These are phyloP conservation scores for Trichophyton equinum DNA, from an alignment of 2,329 filamentous ascomycete species.

Conservation along the genomic window DNA sequence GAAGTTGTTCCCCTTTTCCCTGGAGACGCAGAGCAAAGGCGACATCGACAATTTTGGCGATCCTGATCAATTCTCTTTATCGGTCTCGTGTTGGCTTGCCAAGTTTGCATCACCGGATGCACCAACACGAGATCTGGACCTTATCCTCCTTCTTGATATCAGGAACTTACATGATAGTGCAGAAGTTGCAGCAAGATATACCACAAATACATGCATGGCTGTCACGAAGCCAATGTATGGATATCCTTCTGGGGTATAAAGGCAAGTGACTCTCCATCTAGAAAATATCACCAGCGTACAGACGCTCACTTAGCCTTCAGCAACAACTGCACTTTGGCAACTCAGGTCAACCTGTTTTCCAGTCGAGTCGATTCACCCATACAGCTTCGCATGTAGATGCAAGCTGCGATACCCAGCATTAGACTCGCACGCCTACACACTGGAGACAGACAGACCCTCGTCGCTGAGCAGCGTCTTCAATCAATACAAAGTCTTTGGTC, in stretches of 20 bases:
- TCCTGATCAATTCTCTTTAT: too few species aligned
- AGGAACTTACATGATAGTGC: constrained; percentile 1
- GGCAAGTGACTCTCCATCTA: neutral
- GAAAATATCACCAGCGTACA: too few species aligned
- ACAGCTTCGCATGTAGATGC: constrained; percentile 3
- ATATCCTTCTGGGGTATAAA: constrained; percentile 51
- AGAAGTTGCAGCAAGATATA: neutral
- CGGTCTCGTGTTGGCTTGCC: too few species aligned
- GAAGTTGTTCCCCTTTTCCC: neutral
- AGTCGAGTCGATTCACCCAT: neutral
- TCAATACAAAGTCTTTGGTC: neutral
- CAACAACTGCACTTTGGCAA: constrained; percentile 5
- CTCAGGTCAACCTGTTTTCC: neutral
- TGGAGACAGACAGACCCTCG: neutral
- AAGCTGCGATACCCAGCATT: neutral
- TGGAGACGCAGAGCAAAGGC: too few species aligned
- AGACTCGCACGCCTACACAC: neutral
- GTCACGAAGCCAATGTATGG: constrained; percentile 66
- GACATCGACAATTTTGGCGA: too few species aligned
- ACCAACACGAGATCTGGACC: too few species aligned
- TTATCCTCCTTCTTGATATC: neutral
- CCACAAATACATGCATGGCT: constrained; percentile 43
- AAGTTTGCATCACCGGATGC: too few species aligned
- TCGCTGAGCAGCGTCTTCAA: neutral
- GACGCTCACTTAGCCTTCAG: constrained; percentile 6